Conservation (phyloP, 805 yeast genomes). For the Scheffersomyces amazonensis region DNA sequence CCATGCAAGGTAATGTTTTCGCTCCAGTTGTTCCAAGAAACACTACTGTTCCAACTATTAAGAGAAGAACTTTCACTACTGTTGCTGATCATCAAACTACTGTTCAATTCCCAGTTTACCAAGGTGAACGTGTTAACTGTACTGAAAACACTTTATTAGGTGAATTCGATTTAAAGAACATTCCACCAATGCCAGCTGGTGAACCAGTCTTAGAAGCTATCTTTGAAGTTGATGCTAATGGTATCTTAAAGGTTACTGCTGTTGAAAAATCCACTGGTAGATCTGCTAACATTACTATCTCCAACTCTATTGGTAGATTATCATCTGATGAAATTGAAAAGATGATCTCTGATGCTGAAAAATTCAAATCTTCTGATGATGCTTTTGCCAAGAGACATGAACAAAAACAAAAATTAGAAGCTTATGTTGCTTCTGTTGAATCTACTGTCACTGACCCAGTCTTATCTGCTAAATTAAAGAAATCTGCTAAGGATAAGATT, state of each 20-base stretch:
- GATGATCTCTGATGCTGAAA: constrained; percentile 48
- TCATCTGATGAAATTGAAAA: constrained; percentile 48
- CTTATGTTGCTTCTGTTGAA: constrained; percentile 95
- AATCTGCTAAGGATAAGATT: constrained; percentile 94
- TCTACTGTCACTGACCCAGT: constrained; percentile 97
- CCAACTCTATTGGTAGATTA: constrained; percentile 50
- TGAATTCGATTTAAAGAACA: constrained; percentile 50
- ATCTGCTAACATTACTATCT: constrained; percentile 49
- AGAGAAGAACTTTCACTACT: constrained; percentile 51
- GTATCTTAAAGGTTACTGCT: constrained; percentile 50
- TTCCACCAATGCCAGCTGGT: constrained; percentile 50
- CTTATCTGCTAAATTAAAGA: constrained; percentile 95
- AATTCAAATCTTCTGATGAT: constrained; percentile 94
- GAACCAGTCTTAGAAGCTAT: constrained; percentile 50
- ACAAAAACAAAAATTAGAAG: constrained; percentile 98
- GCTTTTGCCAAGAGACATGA: constrained; percentile 99
- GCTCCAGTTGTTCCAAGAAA: constrained; percentile 52
- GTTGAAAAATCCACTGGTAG: constrained; percentile 49
- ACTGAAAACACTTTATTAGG: constrained; percentile 49
- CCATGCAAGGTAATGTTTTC: constrained; percentile 50
- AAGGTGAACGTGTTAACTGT: constrained; percentile 53
- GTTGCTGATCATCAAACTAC: constrained; percentile 51
- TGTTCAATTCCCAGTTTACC: constrained; percentile 51
- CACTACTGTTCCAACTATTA: constrained; percentile 50
- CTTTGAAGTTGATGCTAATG: constrained; percentile 50